Evolutionary conservation across 805 yeast species (phyloP).

Genomic region (Blastobotrys mokoenaii): DNA sequence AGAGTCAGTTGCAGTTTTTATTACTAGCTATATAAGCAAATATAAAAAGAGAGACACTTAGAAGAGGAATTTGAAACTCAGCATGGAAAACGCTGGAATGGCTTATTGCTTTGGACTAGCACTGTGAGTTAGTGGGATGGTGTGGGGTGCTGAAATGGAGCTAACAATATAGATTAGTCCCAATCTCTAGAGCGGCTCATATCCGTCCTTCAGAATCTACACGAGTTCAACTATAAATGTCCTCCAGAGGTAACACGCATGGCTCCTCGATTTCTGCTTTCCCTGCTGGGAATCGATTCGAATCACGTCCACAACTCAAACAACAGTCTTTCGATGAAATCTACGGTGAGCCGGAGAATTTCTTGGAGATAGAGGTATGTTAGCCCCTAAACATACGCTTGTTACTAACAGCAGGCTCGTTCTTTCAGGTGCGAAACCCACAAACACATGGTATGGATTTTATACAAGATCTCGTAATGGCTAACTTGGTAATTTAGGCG

Average conservation of each 20-base stretch:
- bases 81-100: too few relatives aligned
- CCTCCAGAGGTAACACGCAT: conserved; percentile 16
- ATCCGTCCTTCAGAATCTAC: background rate
- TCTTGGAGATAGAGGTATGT: conserved; percentile 79
- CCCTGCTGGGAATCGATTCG: conserved; percentile 20
- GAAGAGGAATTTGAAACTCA: too few relatives aligned
- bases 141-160: too few relatives aligned
- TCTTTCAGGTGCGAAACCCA: conserved; percentile 48
- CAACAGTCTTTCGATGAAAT: conserved; percentile 69
- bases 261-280: too few relatives aligned
- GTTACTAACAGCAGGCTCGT: background rate
- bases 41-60: too few relatives aligned
- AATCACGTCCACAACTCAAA: conserved; percentile 34
- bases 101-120: too few relatives aligned
- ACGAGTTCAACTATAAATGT: conserved; percentile 13
- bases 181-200: background rate
- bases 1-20: too few relatives aligned
- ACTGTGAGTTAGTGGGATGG: too few relatives aligned
- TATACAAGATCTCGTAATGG: background rate
- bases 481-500: conserved; percentile 16
- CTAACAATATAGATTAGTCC: too few relatives aligned
- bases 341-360: conserved; percentile 92
- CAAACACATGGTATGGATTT: conserved; percentile 49
- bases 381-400: background rate
- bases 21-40: too few relatives aligned